Conservation (phyloP, 257 asterid genomes). For the Echites panduratus region DNA sequence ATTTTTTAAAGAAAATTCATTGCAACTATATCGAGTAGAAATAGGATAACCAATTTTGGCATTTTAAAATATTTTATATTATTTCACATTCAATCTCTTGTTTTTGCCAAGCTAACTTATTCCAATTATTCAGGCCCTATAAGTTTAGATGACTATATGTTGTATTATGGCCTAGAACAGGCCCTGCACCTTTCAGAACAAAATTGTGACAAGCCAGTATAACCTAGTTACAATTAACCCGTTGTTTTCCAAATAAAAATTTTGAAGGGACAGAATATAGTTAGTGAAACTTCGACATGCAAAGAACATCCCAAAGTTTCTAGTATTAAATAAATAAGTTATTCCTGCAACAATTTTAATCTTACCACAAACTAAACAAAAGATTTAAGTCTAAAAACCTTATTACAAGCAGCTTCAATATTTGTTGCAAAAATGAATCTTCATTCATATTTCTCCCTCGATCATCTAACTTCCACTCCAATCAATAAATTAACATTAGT, state of each 20-base stretch:
- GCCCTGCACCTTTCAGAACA: not conserved
- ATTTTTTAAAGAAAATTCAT: not conserved
- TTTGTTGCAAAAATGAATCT: not conserved
- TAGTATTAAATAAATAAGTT: not conserved
- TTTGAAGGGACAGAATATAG: not conserved
- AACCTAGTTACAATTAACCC: not conserved
- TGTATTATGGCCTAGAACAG: not conserved
- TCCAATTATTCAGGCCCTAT: not conserved
- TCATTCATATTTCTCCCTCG: not conserved
- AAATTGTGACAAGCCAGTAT: not conserved
- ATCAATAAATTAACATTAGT: not conserved
- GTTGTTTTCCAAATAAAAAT: not conserved
- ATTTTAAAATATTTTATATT: not conserved
- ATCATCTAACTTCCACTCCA: not conserved
- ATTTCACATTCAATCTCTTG: not conserved
- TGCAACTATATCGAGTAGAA: not conserved
- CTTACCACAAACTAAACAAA: not conserved
- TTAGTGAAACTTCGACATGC: not conserved
- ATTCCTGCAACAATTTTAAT: not conserved
- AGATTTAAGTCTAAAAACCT: not conserved
- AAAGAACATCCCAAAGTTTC: not conserved
- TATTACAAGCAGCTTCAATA: not conserved
- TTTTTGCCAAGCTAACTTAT: not conserved
- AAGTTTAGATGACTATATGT: not conserved
- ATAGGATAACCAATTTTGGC: not conserved